Evolutionary conservation across 768 basidiomycete species (phyloP), one percentile per base, ranked within the genome.

Genomic region (Roridomyces roridus): DNA sequence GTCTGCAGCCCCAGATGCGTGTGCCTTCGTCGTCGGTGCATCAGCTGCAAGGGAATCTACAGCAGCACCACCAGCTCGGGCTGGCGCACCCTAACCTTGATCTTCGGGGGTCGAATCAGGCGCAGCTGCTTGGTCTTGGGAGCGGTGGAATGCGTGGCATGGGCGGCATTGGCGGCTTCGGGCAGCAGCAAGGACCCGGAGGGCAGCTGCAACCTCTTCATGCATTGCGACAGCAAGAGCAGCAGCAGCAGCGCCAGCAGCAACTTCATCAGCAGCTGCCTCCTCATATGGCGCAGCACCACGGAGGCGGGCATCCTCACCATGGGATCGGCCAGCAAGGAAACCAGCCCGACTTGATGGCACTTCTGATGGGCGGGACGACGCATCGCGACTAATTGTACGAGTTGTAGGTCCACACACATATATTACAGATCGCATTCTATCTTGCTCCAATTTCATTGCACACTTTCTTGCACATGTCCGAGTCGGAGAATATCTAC

Each of bases 291-390:
- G 69, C 79, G 57, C 66, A 70, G 12, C 81, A 79, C 61, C 69
- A 79, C 51, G 63, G 21, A 18, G 39, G 39, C 44, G 80, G 12
- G 81, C 82, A 48, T 86, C 48, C 89, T 59, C 75, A 87, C 48
- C 88, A 85, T 73, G 79, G 78, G 25, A 76, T 78, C 46, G 72
- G 77, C 18, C 74, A 74, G 17, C 71, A 76, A 20, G 81, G 75
- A 67, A 84, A 76, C 57, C 85, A 85, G 65, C 82, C 84, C 59
- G 91, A 94, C 68, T 74, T 94, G 63, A 92, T 94, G 87, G 85
- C 91, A 41, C 79, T 94, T 56, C 81, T 94, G 59, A 87, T 94
- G 89, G 88, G 86, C 49, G 88, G 87, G 51, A 59, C 58, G 40
- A 48, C 52, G 37, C 65, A 74, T 62, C 77, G 89, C 72, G 88